Evolutionary conservation across 495 filamentous ascomycete genomes (phyloP).

Genomic region (Physcia stellaris): DNA sequence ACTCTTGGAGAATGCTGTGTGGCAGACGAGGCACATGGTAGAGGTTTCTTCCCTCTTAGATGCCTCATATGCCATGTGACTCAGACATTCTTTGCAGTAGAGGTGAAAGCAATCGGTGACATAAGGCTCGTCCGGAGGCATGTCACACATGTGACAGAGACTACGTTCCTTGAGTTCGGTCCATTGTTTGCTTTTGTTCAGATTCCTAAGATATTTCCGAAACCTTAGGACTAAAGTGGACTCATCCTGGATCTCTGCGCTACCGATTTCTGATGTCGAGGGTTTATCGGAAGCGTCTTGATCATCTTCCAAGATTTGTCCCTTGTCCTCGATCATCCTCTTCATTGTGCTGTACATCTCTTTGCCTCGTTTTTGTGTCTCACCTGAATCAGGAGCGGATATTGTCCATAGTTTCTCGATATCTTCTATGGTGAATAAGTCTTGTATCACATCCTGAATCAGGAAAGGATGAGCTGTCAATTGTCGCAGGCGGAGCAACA

Average conservation of each 20-base stretch:
- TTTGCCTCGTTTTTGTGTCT: neutral
- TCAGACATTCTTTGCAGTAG: conserved; percentile 33
- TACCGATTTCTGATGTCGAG: conserved; percentile 1
- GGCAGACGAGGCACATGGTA: conserved; percentile 16
- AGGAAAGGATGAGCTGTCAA: conserved; percentile 36
- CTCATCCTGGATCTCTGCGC: conserved; percentile 10
- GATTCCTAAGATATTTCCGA: conserved; percentile 16
- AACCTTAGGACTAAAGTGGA: conserved; percentile 17
- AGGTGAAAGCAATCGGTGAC: conserved; percentile 35
- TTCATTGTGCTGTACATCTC: conserved; percentile 8
- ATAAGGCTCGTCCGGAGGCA: conserved; percentile 16
- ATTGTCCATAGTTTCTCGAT: conserved; percentile 20
- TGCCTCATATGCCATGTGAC: conserved; percentile 13
- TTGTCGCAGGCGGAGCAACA: conserved; percentile 38
- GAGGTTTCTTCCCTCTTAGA: conserved; percentile 10
- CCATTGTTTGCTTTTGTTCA: conserved; percentile 19
- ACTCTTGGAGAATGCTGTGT: conserved; percentile 4
- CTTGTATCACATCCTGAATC: conserved; percentile 29
- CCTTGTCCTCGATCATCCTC: conserved; percentile 13
- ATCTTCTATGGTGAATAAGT: conserved; percentile 27
- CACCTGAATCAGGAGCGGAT: conserved; percentile 8
- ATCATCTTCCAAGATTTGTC: neutral
- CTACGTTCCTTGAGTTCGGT: conserved; percentile 17
- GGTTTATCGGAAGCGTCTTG: neutral
- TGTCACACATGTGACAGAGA: conserved; percentile 24